These are phyloP conservation scores for Alternaria triticimaculans DNA, from an alignment of 2,329 filamentous ascomycete species.

Conservation along the genomic window DNA sequence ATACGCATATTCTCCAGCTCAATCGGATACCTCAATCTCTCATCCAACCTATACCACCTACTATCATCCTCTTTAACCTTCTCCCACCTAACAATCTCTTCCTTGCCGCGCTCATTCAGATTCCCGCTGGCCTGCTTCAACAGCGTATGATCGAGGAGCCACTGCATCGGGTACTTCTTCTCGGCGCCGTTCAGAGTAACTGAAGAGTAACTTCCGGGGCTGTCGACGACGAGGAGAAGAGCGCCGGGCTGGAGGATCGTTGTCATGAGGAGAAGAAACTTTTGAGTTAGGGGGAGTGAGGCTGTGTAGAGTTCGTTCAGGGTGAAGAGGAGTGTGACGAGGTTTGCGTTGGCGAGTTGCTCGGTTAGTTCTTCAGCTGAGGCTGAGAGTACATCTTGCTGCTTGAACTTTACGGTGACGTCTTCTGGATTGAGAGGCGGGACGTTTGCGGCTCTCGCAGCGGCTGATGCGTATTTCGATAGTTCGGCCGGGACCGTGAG, in stretches of 20 bases:
- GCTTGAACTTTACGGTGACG: slow-evolving; percentile 53
- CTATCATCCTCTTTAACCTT: slow-evolving; percentile 79
- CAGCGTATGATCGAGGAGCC: slow-evolving; percentile 85
- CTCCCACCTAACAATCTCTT: slow-evolving; percentile 63
- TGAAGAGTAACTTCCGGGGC: slow-evolving; percentile 90
- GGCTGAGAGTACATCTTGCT: slow-evolving; percentile 59
- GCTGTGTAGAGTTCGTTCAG: slow-evolving; percentile 92
- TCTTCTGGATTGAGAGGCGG: slow-evolving; percentile 41
- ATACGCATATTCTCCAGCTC: slow-evolving; percentile 93
- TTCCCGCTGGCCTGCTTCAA: slow-evolving; percentile 46
- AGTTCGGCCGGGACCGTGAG: slow-evolving; percentile 60
- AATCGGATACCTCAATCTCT: slow-evolving; percentile 77
- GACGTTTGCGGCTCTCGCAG: slow-evolving; percentile 51
- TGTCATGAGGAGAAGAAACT: slow-evolving; percentile 74
- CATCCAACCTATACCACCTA: slow-evolving; percentile 77
- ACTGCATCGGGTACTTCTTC: slow-evolving; percentile 89
- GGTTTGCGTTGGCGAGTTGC: slow-evolving; percentile 37
- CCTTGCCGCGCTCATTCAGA: slow-evolving; percentile 17
- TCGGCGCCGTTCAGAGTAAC: slow-evolving; percentile 65
- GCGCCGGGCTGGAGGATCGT: slow-evolving; percentile 64
- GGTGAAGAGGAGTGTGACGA: slow-evolving; percentile 90
- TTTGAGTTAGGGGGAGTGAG: slow-evolving; percentile 76
- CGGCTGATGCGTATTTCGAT: slow-evolving; percentile 57
- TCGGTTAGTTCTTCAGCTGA: slow-evolving; percentile 45
- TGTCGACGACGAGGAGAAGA: slow-evolving; percentile 85